These are phyloP conservation scores for Diaporthe sp. DNA, from an alignment of 2,329 filamentous ascomycete genomes.

Conservation along the genomic window DNA sequence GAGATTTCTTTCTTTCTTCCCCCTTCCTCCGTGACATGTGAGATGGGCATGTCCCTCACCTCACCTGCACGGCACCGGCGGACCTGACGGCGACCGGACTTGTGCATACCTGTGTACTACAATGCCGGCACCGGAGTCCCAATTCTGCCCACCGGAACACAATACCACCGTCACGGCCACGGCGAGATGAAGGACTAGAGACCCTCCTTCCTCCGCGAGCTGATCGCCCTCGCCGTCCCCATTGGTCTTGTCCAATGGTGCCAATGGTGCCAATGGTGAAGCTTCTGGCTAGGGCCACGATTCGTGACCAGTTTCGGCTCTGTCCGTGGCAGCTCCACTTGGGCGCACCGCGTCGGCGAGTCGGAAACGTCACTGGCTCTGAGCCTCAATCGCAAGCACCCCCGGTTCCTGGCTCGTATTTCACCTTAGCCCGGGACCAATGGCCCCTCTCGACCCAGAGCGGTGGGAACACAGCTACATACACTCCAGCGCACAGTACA, in stretches of 20 bases:
- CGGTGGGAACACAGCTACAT: constrained; percentile 13
- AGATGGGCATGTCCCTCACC: not conserved
- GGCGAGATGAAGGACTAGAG: constrained; percentile 27
- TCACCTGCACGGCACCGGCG: constrained; percentile 2
- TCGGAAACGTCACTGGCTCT: constrained; percentile 23
- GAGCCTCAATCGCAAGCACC: constrained; percentile 25
- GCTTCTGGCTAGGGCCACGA: constrained; percentile 4
- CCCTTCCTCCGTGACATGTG: not conserved
- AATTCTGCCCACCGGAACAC: not conserved
- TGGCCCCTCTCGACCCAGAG: constrained; percentile 18
- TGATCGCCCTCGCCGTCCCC: not conserved
- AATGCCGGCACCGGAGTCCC: not conserved
- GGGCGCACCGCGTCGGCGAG: constrained; percentile 23
- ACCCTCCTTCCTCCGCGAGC: not conserved
- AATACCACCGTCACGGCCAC: constrained; percentile 12
- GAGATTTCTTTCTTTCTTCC: not conserved
- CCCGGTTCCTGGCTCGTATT: constrained; percentile 26
- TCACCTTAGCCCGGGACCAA: not conserved
- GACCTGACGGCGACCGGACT: not conserved
- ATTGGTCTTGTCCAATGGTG: not conserved
- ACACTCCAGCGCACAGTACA: not conserved
- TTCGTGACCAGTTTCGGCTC: constrained; percentile 29
- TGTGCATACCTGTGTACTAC: not conserved
- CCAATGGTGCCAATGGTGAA: constrained; percentile 14
- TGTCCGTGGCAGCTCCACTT: constrained; percentile 31